phyloP scores from a whole-genome alignment of 768 basidiomycete genomes.

The Suillus spraguei region DNA sequence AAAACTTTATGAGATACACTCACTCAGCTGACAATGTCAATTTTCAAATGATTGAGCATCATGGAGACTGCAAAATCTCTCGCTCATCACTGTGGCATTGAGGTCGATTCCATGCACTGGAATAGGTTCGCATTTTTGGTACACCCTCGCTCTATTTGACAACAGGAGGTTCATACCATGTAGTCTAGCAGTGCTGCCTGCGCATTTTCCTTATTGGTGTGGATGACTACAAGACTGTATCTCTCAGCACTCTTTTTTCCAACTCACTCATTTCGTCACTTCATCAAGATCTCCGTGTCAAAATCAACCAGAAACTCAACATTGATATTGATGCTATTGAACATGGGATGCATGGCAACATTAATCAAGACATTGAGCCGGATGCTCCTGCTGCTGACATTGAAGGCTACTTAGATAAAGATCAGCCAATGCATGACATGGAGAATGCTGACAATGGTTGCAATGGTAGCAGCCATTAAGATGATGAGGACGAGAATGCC shows the following conservation, averaged over 20 bases:
- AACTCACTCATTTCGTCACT: conserved; percentile 7
- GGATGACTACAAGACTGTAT: background rate
- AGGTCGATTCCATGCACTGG: conserved; percentile 10
- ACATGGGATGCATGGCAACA: background rate
- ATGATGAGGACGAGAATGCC: too few relatives aligned
- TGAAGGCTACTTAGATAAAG: too few relatives aligned
- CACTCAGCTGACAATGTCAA: background rate
- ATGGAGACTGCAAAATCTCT: conserved; percentile 4
- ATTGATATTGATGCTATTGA: conserved; percentile 8
- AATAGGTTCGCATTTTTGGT: conserved; percentile 13
- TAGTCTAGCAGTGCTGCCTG: conserved; percentile 5
- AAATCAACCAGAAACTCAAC: background rate
- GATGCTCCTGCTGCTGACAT: too few relatives aligned
- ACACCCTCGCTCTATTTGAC: background rate
- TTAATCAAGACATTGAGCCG: too few relatives aligned
- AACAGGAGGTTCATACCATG: background rate
- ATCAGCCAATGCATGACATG: too few relatives aligned
- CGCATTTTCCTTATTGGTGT: conserved; percentile 9
- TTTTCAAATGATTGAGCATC: conserved; percentile 4
- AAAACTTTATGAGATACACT: background rate
- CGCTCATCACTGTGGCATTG: conserved; percentile 8
- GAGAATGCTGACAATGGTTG: too few relatives aligned
- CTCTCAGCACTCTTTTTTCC: conserved; percentile 3
- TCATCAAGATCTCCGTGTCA: background rate
- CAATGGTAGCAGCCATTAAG: too few relatives aligned